A percentile compares a stretch with the other conserved stretches of the same genome.
These are phyloP conservation scores for Sporothrix luriei DNA, from an alignment of 2,329 filamentous ascomycete species.

Conservation along the genomic window DNA sequence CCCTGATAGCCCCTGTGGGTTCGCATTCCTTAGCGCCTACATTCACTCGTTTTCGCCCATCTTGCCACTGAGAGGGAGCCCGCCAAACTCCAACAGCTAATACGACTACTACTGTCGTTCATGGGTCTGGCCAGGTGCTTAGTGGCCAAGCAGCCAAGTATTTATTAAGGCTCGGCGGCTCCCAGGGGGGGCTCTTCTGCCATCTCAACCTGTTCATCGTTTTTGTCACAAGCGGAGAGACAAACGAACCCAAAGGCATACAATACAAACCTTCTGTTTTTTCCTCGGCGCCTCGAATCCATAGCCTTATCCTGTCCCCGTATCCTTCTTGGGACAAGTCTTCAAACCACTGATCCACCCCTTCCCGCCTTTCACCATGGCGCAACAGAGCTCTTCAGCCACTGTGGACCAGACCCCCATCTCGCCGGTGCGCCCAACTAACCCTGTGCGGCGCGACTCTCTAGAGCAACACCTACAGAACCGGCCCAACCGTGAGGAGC, in stretches of 20 bases:
- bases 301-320: neutral
- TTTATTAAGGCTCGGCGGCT: neutral
- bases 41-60: neutral
- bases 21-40: neutral
- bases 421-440: conserved; percentile 54
- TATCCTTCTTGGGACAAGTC: neutral
- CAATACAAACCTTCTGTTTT: neutral
- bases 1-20: neutral
- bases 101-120: neutral
- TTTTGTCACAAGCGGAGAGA: neutral
- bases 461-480: conserved; percentile 72
- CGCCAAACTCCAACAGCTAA: neutral
- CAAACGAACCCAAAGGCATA: neutral
- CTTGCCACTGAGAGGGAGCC: conserved; percentile 27
- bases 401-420: conserved; percentile 61
- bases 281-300: neutral
- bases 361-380: conserved; percentile 39
- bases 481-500: conserved; percentile 72
- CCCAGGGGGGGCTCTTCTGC: neutral
- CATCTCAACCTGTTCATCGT: neutral
- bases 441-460: conserved; percentile 63
- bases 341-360: neutral
- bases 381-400: conserved; percentile 39
- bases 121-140: neutral
- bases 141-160: conserved; percentile 8